Evolutionary conservation across 164 flowering plant species (phyloP).

Genomic region (Protea cynaroides): DNA sequence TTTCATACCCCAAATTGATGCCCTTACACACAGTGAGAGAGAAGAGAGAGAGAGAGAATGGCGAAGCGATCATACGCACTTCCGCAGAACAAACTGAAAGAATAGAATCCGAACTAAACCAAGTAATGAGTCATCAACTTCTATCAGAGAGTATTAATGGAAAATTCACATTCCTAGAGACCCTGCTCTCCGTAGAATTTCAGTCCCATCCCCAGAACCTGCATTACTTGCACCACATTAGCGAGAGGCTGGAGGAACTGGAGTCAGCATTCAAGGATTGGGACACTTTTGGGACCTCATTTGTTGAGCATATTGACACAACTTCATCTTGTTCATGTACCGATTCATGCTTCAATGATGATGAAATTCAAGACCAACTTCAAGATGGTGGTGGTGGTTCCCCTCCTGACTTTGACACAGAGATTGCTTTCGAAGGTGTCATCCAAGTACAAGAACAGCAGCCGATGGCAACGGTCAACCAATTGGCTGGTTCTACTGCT

Average conservation of each 20-base stretch:
- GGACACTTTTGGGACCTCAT: constrained; percentile 4
- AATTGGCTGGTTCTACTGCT: neutral
- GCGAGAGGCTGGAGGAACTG: constrained; percentile 16
- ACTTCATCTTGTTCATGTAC: constrained; percentile 30
- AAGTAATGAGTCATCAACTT: constrained; percentile 2
- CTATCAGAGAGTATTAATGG: constrained; percentile 15
- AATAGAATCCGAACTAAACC: constrained; percentile 26
- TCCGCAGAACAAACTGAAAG: constrained; percentile 34
- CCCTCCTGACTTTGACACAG: constrained; percentile 3
- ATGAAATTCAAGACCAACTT: no score
- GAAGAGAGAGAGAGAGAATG: constrained; percentile 16
- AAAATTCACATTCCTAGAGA: constrained; percentile 21
- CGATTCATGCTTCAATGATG: constrained; percentile 37
- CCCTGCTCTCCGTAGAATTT: no score
- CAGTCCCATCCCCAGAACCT: constrained; percentile 15
- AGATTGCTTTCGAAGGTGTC: neutral
- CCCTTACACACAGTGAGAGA: no score
- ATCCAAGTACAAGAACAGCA: constrained; percentile 2
- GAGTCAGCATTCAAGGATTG: constrained; percentile 22
- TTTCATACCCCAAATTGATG: no score
- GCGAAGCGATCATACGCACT: constrained; percentile 18
- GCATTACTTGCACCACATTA: constrained; percentile 25
- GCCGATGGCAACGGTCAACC: neutral
- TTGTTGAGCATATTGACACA: constrained; percentile 1
- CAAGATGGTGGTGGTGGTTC: no score